Conservation (phyloP, 176 grass and related monocot species). For the Lolium multiflorum region DNA sequence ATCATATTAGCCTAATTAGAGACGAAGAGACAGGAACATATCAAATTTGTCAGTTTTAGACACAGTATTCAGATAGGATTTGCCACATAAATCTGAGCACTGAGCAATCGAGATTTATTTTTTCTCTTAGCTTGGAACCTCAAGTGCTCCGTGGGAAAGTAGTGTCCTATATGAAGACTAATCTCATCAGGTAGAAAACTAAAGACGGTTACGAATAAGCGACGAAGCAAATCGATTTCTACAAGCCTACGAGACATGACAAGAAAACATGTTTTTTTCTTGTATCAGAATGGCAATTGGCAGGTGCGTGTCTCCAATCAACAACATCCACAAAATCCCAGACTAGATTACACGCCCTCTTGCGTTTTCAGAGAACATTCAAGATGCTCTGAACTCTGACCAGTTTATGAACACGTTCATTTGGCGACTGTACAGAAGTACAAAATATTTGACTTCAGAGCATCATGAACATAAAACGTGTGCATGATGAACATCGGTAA, state of each 20-base stretch:
- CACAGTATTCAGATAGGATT: neutral
- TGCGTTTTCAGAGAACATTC: too few species aligned
- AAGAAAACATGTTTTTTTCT: neutral
- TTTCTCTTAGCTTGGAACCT: slow-evolving; percentile 5
- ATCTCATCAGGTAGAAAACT: neutral
- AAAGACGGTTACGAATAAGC: neutral
- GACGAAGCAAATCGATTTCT: neutral
- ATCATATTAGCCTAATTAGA: neutral
- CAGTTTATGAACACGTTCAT: neutral
- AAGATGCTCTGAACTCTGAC: neutral
- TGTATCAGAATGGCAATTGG: neutral
- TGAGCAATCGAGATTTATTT: neutral
- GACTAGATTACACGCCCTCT: neutral
- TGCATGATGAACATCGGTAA: neutral
- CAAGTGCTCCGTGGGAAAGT: neutral
- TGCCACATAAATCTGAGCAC: neutral
- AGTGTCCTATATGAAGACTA: neutral
- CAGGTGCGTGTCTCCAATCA: neutral
- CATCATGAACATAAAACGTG: too few species aligned
- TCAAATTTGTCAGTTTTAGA: neutral
- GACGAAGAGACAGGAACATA: neutral
- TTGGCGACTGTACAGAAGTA: too few species aligned
- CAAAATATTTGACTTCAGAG: too few species aligned
- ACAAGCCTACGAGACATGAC: neutral
- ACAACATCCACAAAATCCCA: slow-evolving; percentile 6